Evolutionary conservation across 1,139 yeast species (phyloP), one percentile per base, ranked within the genome.

Genomic region (Williopsis jadinii): DNA sequence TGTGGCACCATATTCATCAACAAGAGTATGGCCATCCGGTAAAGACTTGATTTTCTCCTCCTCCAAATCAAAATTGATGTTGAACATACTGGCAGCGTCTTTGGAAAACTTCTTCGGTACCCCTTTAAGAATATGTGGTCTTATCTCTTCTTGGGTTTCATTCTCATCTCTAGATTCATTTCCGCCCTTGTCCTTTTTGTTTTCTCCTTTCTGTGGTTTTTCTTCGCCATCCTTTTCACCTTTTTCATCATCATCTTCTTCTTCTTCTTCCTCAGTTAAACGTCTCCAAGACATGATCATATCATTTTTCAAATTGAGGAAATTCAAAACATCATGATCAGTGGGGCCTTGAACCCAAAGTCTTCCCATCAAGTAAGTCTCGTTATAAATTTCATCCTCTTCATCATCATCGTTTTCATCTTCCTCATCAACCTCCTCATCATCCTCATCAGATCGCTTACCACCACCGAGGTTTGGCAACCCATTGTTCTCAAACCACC

Each of bases 401-500:
- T 60, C 66, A 3, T 66, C 71, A 2, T 65, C 66, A 2, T 60
- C 70, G 5, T 61, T 67, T 2, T 62, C 68, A 10, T 62, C 64
- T 10, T 56, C 62, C 11, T 55, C 62, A 2, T 56, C 63, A 10
- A 65, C 67, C 2, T 60, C 66, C 3, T 66, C 71, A 3, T 66
- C 67, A 4, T 62, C 71, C 8, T 62, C 68, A 4, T 62, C 68
- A 6, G 56, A 57, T 3, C 59, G 61, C 10, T 64, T 59, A 35
- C 66, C 61, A 31, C 73, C 70, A 40, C 70, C 75, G 36, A 77
- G 60, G 19, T 75, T 75, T 6, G 88, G 86, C 42, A 86, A 68
- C 0, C 97, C 97, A 56, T 83, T 83, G 49, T 75, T 72, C 58
- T 92, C 97, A 58, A 90, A 80, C 96, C 96, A 92, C 95, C 95